Conservation (phyloP, 805 yeast species). For the Wickerhamomyces silvicola region DNA sequence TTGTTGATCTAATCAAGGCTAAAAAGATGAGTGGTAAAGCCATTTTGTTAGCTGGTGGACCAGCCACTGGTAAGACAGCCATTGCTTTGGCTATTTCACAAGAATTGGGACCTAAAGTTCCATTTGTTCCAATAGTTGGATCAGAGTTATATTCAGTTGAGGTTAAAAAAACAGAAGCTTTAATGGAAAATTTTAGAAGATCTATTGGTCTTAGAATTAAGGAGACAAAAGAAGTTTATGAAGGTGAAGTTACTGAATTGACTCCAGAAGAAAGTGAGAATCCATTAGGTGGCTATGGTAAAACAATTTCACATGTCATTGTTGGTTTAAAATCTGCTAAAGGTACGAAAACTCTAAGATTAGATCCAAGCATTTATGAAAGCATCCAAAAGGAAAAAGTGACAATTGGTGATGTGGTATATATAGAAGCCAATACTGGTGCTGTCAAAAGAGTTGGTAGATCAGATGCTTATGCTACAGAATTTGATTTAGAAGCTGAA, state of each 20-base stretch:
- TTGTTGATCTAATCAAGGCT: constrained; percentile 87
- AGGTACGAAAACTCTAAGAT: constrained; percentile 81
- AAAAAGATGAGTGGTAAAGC: constrained; percentile 95
- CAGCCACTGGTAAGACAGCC: constrained; percentile 98
- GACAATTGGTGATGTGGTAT: constrained; percentile 92
- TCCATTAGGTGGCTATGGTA: constrained; percentile 96
- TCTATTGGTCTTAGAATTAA: constrained; percentile 95
- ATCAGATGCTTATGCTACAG: constrained; percentile 98
- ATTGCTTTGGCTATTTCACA: constrained; percentile 93
- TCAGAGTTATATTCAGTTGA: constrained; percentile 93
- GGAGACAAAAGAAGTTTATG: constrained; percentile 96
- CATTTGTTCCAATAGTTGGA: constrained; percentile 96
- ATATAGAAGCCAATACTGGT: constrained; percentile 96
- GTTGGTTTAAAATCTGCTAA: constrained; percentile 90
- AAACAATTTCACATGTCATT: constrained; percentile 88
- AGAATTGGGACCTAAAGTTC: constrained; percentile 94
- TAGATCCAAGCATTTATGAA: constrained; percentile 91
- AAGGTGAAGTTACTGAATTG: constrained; percentile 95
- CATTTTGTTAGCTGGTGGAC: constrained; percentile 92
- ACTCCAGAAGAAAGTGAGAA: constrained; percentile 95
- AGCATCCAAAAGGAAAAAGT: constrained; percentile 92
- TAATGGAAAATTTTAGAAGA: constrained; percentile 94
- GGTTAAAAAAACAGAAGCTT: constrained; percentile 90
- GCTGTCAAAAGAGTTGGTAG: constrained; percentile 96
- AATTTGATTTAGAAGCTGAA: constrained; percentile 96